A percentile compares a stretch with the other conserved stretches of the same genome.
phyloP scores from a whole-genome alignment of 2,329 filamentous ascomycete genomes.

The Colletotrichum magnum region DNA sequence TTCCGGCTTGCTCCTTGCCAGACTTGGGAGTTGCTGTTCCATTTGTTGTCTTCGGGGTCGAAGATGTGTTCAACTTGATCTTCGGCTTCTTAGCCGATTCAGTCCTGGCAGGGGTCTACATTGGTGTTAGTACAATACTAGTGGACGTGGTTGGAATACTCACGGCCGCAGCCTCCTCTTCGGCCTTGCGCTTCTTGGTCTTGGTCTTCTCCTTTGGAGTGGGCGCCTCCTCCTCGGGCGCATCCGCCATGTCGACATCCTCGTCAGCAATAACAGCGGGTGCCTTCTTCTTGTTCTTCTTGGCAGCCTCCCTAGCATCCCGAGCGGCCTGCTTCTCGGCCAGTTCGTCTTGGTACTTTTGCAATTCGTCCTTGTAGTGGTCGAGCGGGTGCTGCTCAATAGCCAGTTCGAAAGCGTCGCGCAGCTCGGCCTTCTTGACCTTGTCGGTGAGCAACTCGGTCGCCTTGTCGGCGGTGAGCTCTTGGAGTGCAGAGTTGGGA shows the following conservation, averaged over 20 bases:
- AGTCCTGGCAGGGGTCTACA: constrained; percentile 68
- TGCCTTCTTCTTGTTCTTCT: constrained; percentile 64
- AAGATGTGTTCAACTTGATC: constrained; percentile 75
- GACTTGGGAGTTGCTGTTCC: constrained; percentile 70
- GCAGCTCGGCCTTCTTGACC: constrained; percentile 80
- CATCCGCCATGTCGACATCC: constrained; percentile 74
- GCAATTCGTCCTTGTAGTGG: constrained; percentile 86
- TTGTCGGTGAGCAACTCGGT: constrained; percentile 79
- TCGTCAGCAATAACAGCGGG: constrained; percentile 67
- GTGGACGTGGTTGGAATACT: constrained; percentile 37
- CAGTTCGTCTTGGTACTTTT: constrained; percentile 76
- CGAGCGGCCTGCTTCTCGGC: constrained; percentile 69
- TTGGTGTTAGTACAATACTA: background rate
- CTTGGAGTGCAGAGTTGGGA: constrained; percentile 84
- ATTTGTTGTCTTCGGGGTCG: constrained; percentile 78
- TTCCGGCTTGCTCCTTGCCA: constrained; percentile 66
- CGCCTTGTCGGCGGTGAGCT: constrained; percentile 82
- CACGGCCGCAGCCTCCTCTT: constrained; percentile 75
- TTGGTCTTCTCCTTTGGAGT: constrained; percentile 81
- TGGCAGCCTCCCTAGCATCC: constrained; percentile 63
- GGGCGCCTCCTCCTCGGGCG: constrained; percentile 68
- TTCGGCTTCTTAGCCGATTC: constrained; percentile 78
- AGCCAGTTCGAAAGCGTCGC: constrained; percentile 85
- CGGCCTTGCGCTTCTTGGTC: constrained; percentile 86
- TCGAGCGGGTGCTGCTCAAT: constrained; percentile 82